Evolutionary conservation across 2,329 filamentous ascomycete species (phyloP), one percentile per base, ranked within the genome.

Genomic region (Huntiella decipiens): DNA sequence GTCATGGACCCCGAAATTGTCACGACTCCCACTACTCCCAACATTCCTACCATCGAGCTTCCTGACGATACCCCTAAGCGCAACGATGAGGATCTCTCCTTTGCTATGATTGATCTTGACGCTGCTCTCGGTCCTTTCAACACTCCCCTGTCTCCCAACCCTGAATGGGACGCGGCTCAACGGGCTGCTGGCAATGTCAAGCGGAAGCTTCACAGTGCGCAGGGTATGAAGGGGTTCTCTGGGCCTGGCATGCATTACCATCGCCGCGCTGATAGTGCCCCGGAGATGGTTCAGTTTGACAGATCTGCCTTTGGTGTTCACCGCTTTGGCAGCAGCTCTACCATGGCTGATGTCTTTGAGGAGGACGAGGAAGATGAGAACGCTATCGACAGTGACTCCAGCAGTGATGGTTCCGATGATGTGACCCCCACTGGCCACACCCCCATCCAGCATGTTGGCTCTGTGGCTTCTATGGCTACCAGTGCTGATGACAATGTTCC

Each of bases 101-200:
- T 77, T 56, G 79, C 82, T 5, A 80, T 95, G 60, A 92, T 98
- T 52, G 91, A 98, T 59, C 66, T 98, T 37, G 91, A 98, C 62
- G 88, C 87, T 13, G 91, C 88, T 19, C 70, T 96, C 1, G 87
- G 86, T 1, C 86, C 88, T 0, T 93, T 94, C 61, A 91, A 92
- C 55, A 93, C 86, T 0, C 82, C 82, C 19, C 65, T 77, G 2
- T 66, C 66, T 31, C 67, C 67, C 8, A 77, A 77, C 49, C 65
- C 72, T 2, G 75, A 78, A 50, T 81, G 78, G 70, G 76, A 80
- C 51, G 73, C 75, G 2, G 77, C 76, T 5, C 75, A 81, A 52
- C 66, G 66, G 49, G 68, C 68, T 1, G 70, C 71, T 5, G 67
- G 66, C 5, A 63, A 66, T n/a, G 56, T 58, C 34, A 76, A 79